A percentile compares a stretch with the other conserved stretches of the same genome.
Conservation (phyloP, 768 basidiomycete genomes). For the Chalciporus chontae region DNA sequence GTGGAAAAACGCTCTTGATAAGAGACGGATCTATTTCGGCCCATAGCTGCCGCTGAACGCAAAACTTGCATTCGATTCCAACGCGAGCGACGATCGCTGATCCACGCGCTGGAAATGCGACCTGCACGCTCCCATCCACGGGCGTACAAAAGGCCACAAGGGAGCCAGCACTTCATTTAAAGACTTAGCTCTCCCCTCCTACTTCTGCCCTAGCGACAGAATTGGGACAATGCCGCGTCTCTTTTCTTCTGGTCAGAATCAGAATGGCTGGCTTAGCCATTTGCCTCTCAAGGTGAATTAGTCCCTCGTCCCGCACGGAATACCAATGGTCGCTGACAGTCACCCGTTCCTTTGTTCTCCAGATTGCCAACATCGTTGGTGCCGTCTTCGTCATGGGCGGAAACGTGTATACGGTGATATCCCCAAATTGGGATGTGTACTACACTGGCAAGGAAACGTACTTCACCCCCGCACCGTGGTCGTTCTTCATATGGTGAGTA, state of each 20-base stretch:
- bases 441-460: conserved; percentile 56
- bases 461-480: conserved; percentile 62
- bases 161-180: conserved; percentile 9
- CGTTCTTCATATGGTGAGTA: conserved; percentile 58
- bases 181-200: conserved; percentile 5
- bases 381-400: conserved; percentile 56
- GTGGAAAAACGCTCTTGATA: neutral
- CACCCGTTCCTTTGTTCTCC: neutral
- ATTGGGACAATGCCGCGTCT: conserved; percentile 22
- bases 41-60: neutral
- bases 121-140: conserved; percentile 17
- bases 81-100: conserved; percentile 16
- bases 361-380: conserved; percentile 55
- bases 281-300: conserved; percentile 50
- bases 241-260: conserved; percentile 18
- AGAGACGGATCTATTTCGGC: neutral
- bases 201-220: conserved; percentile 6
- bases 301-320: neutral
- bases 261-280: conserved; percentile 43
- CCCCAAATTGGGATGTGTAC: conserved; percentile 48
- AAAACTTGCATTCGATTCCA: conserved; percentile 14
- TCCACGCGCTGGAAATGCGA: conserved; percentile 27
- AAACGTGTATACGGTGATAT: conserved; percentile 59
- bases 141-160: conserved; percentile 25
- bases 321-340: conserved; percentile 3